Conservation (phyloP, 768 basidiomycete species). For the Xerocomellus intermedius region DNA sequence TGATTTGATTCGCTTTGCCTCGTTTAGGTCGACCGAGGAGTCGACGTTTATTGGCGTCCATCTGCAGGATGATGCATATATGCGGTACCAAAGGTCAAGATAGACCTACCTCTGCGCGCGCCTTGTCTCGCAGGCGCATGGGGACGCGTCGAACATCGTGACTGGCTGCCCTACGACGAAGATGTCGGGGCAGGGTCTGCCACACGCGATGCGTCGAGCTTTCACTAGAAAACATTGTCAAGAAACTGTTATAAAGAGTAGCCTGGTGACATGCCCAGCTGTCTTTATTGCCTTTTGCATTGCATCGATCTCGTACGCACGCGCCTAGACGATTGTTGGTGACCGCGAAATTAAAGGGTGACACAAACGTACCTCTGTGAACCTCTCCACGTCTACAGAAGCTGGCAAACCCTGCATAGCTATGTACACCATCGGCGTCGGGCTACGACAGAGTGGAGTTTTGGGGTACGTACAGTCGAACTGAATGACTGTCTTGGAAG, state of each 20-base stretch:
- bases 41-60: constrained; percentile 49
- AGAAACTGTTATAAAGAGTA: not conserved
- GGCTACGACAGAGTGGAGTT: not conserved
- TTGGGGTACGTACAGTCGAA: constrained; percentile 40
- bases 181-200: constrained; percentile 89
- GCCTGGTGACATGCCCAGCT: constrained; percentile 50
- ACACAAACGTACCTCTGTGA: constrained; percentile 62
- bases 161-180: constrained; percentile 90
- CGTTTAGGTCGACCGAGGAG: constrained; percentile 51
- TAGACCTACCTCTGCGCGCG: constrained; percentile 68
- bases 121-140: constrained; percentile 75
- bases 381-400: constrained; percentile 83
- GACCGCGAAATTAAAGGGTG: not conserved
- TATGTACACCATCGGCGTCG: constrained; percentile 24
- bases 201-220: constrained; percentile 80
- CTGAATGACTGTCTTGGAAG: constrained; percentile 38
- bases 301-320: constrained; percentile 85
- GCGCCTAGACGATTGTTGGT: constrained; percentile 49
- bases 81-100: not conserved
- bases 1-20: constrained; percentile 59
- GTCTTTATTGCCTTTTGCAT: constrained; percentile 87
- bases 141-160: constrained; percentile 94
- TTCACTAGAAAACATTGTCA: constrained; percentile 40
- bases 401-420: constrained; percentile 63
- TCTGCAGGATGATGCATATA: constrained; percentile 43